These are phyloP conservation scores for Lactifluus pinguis DNA, from an alignment of 768 basidiomycete species.

Conservation along the genomic window DNA sequence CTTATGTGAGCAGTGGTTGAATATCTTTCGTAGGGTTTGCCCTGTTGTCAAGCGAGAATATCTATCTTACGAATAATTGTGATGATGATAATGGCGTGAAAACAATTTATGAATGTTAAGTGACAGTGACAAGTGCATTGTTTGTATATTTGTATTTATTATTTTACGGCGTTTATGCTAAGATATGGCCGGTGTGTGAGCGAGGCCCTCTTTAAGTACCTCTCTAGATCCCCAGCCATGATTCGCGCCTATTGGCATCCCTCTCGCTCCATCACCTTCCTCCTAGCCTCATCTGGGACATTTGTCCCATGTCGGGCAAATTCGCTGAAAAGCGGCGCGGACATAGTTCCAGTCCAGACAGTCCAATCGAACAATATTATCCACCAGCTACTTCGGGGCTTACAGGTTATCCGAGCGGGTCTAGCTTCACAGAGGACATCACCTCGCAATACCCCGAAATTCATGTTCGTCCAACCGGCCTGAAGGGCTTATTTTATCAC, in stretches of 20 bases:
- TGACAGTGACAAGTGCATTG: no score
- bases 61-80: constrained; percentile 1
- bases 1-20: constrained; percentile 8
- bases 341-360: not conserved
- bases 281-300: not conserved
- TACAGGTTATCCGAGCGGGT: not conserved
- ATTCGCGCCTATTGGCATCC: not conserved
- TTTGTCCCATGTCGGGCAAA: constrained; percentile 8
- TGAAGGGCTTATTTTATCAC: constrained; percentile 50
- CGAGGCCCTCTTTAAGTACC: not conserved
- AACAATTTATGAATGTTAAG: no score
- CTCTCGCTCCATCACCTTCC: not conserved
- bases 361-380: not conserved
- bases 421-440: constrained; percentile 5
- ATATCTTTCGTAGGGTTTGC: constrained; percentile 1
- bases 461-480: constrained; percentile 41
- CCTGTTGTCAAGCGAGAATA: not conserved
- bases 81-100: not conserved
- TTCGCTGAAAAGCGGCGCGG: constrained; percentile 5
- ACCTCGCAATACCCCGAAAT: constrained; percentile 18
- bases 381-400: not conserved
- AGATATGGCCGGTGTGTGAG: no score
- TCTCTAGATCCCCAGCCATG: not conserved
- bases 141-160: no score
- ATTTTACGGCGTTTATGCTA: no score